A percentile compares a stretch with the other conserved stretches of the same genome.
phyloP scores from a whole-genome alignment of 306 rosid species.

The Trifolium pratense region DNA sequence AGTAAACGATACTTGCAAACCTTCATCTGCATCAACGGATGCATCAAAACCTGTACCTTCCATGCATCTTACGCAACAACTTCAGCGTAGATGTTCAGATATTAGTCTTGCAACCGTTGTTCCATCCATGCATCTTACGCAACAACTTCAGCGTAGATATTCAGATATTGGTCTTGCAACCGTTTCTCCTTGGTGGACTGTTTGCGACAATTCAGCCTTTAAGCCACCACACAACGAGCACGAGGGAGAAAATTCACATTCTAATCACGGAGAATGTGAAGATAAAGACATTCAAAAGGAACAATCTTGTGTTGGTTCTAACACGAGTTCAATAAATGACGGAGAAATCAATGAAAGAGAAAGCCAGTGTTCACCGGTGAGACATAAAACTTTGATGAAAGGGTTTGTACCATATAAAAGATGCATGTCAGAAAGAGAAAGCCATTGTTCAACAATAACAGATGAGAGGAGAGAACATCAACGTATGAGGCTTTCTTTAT shows the following conservation, averaged over 20 bases:
- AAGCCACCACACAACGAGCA: slow-evolving; percentile 38
- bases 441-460: slow-evolving; percentile 26
- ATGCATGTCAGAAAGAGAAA: slow-evolving; percentile 54
- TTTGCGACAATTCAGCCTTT: slow-evolving; percentile 40
- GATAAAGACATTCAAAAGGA: slow-evolving; percentile 52
- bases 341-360: slow-evolving; percentile 47
- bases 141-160: slow-evolving; percentile 41
- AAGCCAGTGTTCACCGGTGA: slow-evolving; percentile 39
- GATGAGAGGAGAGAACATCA: slow-evolving; percentile 54
- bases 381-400: slow-evolving; percentile 43
- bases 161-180: slow-evolving; percentile 42
- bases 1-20: slow-evolving; percentile 49
- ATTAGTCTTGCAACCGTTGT: slow-evolving; percentile 39
- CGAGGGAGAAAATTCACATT: slow-evolving; percentile 32
- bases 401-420: slow-evolving; percentile 86
- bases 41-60: slow-evolving; percentile 42
- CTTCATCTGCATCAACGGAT: slow-evolving; percentile 40
- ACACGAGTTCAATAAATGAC: slow-evolving; percentile 48
- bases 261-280: slow-evolving; percentile 42
- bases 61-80: slow-evolving; percentile 17
- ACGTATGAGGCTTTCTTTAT: slow-evolving; percentile 60
- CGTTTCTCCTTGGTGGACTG: slow-evolving; percentile 50
- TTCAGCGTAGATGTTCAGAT: slow-evolving; percentile 45
- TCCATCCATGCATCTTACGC: slow-evolving; percentile 24
- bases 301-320: slow-evolving; percentile 56